Percentiles rank a stretch among this genome's conserved stretches.
Conservation (phyloP, 164 flowering plant genomes). For the Buxus sempervirens region DNA sequence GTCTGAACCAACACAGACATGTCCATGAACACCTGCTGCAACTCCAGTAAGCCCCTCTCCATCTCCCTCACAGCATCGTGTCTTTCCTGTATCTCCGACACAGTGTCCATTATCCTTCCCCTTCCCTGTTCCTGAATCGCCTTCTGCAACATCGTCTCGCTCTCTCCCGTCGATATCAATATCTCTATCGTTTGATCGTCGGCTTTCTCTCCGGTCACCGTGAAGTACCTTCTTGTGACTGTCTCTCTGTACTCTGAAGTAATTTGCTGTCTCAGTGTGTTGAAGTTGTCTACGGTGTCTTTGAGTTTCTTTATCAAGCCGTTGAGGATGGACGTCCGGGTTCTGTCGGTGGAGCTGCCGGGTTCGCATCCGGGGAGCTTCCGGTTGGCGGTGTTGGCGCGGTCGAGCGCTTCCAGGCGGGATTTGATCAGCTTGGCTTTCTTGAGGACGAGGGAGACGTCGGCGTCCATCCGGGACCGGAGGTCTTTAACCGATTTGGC, state of each 20-base stretch:
- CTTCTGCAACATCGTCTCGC: constrained; percentile 30
- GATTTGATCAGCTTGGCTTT: constrained; percentile 32
- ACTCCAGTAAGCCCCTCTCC: constrained; percentile 28
- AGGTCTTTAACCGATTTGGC: constrained; percentile 26
- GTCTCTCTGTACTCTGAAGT: constrained; percentile 29
- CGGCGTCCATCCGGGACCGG: constrained; percentile 24
- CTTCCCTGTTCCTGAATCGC: constrained; percentile 32
- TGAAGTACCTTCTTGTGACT: constrained; percentile 23
- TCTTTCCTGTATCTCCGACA: constrained; percentile 37
- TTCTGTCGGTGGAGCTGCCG: constrained; percentile 35
- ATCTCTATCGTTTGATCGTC: constrained; percentile 24
- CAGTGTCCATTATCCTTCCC: constrained; percentile 28
- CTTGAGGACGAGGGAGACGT: constrained; percentile 19
- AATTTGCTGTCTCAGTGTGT: constrained; percentile 16
- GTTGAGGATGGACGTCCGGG: constrained; percentile 27
- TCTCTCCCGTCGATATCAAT: constrained; percentile 29
- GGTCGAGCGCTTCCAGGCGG: constrained; percentile 32
- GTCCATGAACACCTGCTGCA: constrained; percentile 40
- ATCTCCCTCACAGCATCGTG: constrained; percentile 37
- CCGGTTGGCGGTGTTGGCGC: constrained; percentile 34
- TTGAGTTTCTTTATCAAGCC: constrained; percentile 29
- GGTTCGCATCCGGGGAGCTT: constrained; percentile 33
- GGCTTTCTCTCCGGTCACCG: constrained; percentile 32
- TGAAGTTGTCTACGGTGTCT: constrained; percentile 29
- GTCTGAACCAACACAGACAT: constrained; percentile 32